phyloP scores from a whole-genome alignment of 1,284 basidiomycete genomes.

The Ganoderma boninense region DNA sequence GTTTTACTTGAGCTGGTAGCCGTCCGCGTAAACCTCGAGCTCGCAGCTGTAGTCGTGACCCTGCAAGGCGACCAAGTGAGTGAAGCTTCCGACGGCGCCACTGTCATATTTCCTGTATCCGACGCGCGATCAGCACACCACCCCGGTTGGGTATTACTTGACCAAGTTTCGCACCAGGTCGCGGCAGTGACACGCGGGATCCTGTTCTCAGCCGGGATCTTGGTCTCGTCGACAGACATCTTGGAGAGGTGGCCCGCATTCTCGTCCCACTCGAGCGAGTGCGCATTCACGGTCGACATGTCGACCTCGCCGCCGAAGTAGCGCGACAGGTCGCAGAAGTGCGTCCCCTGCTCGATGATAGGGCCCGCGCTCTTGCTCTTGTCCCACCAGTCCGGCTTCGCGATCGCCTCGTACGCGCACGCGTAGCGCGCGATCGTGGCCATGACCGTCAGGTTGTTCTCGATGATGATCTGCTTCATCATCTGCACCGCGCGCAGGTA shows the following conservation, averaged over 20 bases:
- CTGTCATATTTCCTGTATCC: conserved; percentile 85
- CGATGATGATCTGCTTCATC: conserved; percentile 97
- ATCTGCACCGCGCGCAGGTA: conserved; percentile 96
- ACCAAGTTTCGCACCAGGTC: conserved; percentile 61
- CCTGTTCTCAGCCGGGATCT: conserved; percentile 81
- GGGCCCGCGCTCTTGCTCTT: conserved; percentile 92
- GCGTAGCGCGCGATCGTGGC: conserved; percentile 95
- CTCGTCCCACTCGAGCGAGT: conserved; percentile 93
- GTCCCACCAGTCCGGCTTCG: conserved; percentile 98
- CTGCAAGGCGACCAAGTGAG: conserved; percentile 88
- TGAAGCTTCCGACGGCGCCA: conserved; percentile 91
- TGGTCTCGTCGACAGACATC: conserved; percentile 82
- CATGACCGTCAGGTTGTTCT: conserved; percentile 98
- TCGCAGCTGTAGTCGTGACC: conserved; percentile 93
- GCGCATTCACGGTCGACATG: conserved; percentile 82
- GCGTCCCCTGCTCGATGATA: conserved; percentile 96
- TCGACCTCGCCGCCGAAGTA: conserved; percentile 99
- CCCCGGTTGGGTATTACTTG: too few relatives aligned
- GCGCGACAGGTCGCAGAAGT: conserved; percentile 89
- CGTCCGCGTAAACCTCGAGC: conserved; percentile 91
- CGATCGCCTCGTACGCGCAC: conserved; percentile 90
- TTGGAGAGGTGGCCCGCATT: conserved; percentile 87
- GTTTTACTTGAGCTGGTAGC: conserved; percentile 78
- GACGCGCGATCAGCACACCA: not conserved
- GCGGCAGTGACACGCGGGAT: conserved; percentile 84